Conservation (phyloP, 169 alveolate genomes). For the Plasmodium knowlesi region DNA sequence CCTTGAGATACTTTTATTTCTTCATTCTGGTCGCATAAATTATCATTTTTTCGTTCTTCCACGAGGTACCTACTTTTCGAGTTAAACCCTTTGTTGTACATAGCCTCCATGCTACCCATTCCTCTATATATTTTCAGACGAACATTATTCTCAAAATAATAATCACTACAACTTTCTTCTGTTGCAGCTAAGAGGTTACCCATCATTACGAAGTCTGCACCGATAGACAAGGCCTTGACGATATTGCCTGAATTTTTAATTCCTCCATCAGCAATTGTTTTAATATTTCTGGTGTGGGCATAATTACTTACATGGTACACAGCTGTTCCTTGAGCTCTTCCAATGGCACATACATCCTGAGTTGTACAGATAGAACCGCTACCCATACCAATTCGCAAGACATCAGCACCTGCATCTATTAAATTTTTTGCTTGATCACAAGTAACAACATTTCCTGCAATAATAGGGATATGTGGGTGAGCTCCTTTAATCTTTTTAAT, state of each 20-base stretch:
- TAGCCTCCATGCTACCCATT: slow-evolving; percentile 92
- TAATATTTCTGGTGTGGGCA: slow-evolving; percentile 87
- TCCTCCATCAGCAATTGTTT: slow-evolving; percentile 96
- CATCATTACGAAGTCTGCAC: slow-evolving; percentile 94
- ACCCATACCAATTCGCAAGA: slow-evolving; percentile 94
- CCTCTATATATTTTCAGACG: slow-evolving; percentile 90
- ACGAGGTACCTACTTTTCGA: slow-evolving; percentile 75
- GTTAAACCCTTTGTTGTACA: slow-evolving; percentile 75
- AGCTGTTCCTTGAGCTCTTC: slow-evolving; percentile 94
- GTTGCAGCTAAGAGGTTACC: slow-evolving; percentile 95
- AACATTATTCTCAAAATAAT: slow-evolving; percentile 89
- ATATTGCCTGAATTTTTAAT: slow-evolving; percentile 94
- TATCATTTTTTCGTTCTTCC: slow-evolving; percentile 50
- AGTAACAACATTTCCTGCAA: slow-evolving; percentile 96
- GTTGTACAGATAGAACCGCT: slow-evolving; percentile 97
- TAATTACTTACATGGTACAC: slow-evolving; percentile 92
- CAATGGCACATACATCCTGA: slow-evolving; percentile 92
- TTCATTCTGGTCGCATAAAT: slow-evolving; percentile 76
- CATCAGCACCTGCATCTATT: slow-evolving; percentile 91
- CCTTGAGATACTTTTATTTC: slow-evolving; percentile 89
- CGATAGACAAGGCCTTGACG: slow-evolving; percentile 92
- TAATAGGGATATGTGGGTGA: slow-evolving; percentile 89
- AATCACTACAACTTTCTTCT: slow-evolving; percentile 95
- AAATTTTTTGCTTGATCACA: slow-evolving; percentile 90
- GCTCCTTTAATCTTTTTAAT: slow-evolving; percentile 89